These are phyloP conservation scores for Syncephalastrum sp. DNA, from an alignment of 371 early-diverging fungal species.

Conservation along the genomic window DNA sequence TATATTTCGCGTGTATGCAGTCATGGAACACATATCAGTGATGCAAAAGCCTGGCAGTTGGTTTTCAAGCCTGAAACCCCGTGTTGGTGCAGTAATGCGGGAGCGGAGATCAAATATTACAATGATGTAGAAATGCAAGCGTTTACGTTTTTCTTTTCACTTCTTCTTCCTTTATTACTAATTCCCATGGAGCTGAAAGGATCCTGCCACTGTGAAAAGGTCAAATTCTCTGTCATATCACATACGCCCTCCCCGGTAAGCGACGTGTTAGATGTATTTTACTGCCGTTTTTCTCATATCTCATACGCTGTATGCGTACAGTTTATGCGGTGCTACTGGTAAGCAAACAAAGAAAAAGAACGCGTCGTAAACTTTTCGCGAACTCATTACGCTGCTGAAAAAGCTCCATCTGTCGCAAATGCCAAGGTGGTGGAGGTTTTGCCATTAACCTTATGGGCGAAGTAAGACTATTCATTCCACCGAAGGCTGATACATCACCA, in stretches of 20 bases:
- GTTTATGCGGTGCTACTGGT: slow-evolving; percentile 53
- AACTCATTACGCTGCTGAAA: background rate
- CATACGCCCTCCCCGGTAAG: slow-evolving; percentile 45
- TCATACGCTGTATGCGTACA: slow-evolving; percentile 3
- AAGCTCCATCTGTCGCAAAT: slow-evolving; percentile 53
- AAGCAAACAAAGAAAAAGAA: slow-evolving; percentile 2
- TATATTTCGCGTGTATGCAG: too few species aligned
- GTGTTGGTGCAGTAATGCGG: too few species aligned
- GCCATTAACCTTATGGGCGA: slow-evolving; percentile 46
- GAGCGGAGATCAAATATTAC: too few species aligned
- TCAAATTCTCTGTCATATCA: slow-evolving; percentile 31
- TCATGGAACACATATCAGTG: too few species aligned
- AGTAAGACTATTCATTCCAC: slow-evolving; percentile 13
- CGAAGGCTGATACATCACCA: background rate
- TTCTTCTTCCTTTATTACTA: background rate
- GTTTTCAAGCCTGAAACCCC: too few species aligned
- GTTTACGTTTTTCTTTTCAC: slow-evolving; percentile 1
- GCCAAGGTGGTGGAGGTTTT: slow-evolving; percentile 48
- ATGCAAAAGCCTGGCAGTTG: too few species aligned
- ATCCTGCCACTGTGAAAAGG: slow-evolving; percentile 53
- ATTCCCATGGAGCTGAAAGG: slow-evolving; percentile 45
- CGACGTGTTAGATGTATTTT: background rate
- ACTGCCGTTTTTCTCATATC: background rate
- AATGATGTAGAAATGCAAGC: too few species aligned
- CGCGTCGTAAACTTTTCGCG: background rate